Evolutionary conservation across 2,329 filamentous ascomycete genomes (phyloP).

Genomic region (Colletotrichum spaethianum): DNA sequence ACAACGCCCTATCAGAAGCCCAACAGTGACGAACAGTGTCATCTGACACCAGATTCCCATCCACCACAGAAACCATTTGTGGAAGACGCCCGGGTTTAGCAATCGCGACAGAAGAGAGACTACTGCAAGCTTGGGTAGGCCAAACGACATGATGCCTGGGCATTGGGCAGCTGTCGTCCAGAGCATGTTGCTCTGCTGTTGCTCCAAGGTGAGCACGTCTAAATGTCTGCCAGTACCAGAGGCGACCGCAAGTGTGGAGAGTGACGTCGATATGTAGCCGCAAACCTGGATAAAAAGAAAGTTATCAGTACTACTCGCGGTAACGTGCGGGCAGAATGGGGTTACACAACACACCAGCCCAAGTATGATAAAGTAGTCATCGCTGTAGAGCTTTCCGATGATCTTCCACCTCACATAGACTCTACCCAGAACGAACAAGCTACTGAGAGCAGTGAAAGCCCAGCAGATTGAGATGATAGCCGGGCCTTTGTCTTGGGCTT

Average conservation of each 20-base stretch:
- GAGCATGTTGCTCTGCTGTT: constrained; percentile 50
- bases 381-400: constrained; percentile 50
- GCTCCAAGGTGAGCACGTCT: constrained; percentile 45
- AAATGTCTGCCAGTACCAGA: constrained; percentile 58
- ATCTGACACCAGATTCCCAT: constrained; percentile 50
- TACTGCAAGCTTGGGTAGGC: constrained; percentile 58
- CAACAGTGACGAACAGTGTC: constrained; percentile 52
- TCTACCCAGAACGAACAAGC: constrained; percentile 47
- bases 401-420: constrained; percentile 49
- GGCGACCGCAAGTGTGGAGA: constrained; percentile 53
- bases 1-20: constrained; percentile 60
- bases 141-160: constrained; percentile 56
- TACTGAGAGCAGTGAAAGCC: constrained; percentile 48
- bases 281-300: background rate
- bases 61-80: constrained; percentile 54
- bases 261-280: constrained; percentile 46
- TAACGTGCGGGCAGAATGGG: too few relatives aligned
- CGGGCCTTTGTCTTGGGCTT: constrained; percentile 47
- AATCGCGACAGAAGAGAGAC: constrained; percentile 54
- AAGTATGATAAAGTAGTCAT: constrained; percentile 54
- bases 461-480: constrained; percentile 50
- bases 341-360: constrained; percentile 47
- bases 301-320: background rate
- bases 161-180: constrained; percentile 55
- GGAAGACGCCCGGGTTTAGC: constrained; percentile 52